A percentile compares a stretch with the other conserved stretches of the same genome.
Conservation (phyloP, 495 filamentous ascomycete genomes). For the Haplographium delicatum region DNA sequence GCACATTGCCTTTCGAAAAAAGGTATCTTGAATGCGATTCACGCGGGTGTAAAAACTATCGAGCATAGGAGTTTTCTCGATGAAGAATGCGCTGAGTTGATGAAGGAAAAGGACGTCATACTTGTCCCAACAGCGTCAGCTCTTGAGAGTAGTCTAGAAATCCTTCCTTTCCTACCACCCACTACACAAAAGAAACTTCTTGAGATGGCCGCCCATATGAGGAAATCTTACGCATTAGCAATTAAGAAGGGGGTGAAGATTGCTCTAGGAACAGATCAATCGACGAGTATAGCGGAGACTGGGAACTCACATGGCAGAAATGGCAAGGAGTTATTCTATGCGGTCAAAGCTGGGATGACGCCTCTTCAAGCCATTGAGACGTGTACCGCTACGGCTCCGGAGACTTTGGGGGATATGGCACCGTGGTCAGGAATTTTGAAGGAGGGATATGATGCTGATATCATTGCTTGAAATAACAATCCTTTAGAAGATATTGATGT, state of each 20-base stretch:
- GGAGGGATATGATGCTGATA: constrained; percentile 34
- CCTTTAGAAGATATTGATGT: constrained; percentile 33
- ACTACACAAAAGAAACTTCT: constrained; percentile 24
- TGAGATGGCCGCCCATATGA: constrained; percentile 19
- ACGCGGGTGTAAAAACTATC: constrained; percentile 30
- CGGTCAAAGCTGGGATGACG: constrained; percentile 37
- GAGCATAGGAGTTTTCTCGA: constrained; percentile 30
- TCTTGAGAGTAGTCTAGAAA: constrained; percentile 19
- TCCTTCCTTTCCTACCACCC: constrained; percentile 13
- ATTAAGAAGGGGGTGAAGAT: constrained; percentile 29
- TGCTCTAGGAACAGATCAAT: constrained; percentile 30
- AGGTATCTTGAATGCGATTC: constrained; percentile 37
- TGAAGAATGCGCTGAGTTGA: constrained; percentile 28
- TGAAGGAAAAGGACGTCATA: constrained; percentile 31
- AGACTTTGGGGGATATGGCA: constrained; percentile 29
- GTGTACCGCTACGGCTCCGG: constrained; percentile 34
- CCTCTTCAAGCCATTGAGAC: constrained; percentile 39
- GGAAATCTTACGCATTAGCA: constrained; percentile 24
- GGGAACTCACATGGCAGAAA: constrained; percentile 30
- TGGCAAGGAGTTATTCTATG: constrained; percentile 35
- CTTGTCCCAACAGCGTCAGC: constrained; percentile 20
- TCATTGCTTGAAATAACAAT: constrained; percentile 30
- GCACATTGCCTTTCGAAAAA: constrained; percentile 47
- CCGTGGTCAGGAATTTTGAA: constrained; percentile 31
- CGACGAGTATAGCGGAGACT: background rate